A percentile compares a stretch with the other conserved stretches of the same genome.
phyloP scores from a whole-genome alignment of 805 yeast species.

The Ogataea pini region DNA sequence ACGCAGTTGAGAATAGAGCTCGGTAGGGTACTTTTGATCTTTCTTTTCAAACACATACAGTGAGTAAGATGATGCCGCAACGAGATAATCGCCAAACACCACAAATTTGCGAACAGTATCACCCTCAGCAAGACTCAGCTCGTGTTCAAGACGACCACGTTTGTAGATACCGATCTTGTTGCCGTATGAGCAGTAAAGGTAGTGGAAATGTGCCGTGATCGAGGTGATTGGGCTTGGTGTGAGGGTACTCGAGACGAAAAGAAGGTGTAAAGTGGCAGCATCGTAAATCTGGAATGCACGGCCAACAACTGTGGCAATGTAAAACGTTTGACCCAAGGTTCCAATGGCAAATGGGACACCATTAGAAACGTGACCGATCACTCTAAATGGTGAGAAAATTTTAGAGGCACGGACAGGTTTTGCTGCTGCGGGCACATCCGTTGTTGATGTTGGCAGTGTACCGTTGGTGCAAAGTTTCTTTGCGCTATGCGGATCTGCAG shows the following conservation, averaged over 20 bases:
- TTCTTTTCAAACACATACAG: slow-evolving; percentile 36
- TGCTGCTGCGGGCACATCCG: background rate
- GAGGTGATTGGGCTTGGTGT: slow-evolving; percentile 70
- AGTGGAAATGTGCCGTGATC: slow-evolving; percentile 78
- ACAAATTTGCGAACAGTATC: slow-evolving; percentile 49
- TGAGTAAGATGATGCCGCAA: slow-evolving; percentile 49
- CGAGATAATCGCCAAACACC: slow-evolving; percentile 76
- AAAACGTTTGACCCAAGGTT: slow-evolving; percentile 82
- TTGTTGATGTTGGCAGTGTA: background rate
- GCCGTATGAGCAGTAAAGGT: slow-evolving; percentile 77
- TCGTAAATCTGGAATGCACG: slow-evolving; percentile 90
- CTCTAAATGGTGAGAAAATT: slow-evolving; percentile 84
- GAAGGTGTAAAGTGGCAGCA: slow-evolving; percentile 77
- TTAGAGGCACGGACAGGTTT: slow-evolving; percentile 41
- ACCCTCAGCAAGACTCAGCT: slow-evolving; percentile 33
- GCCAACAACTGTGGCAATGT: slow-evolving; percentile 89
- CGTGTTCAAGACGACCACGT: slow-evolving; percentile 69
- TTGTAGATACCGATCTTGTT: slow-evolving; percentile 73
- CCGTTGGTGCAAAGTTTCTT: slow-evolving; percentile 18
- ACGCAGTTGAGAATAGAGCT: slow-evolving; percentile 63
- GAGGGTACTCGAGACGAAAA: slow-evolving; percentile 83
- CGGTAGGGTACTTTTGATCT: slow-evolving; percentile 51
- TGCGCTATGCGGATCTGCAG: slow-evolving; percentile 9
- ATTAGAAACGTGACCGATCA: slow-evolving; percentile 86
- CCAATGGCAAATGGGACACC: slow-evolving; percentile 85